Evolutionary conservation across 352 stramenopile species (phyloP), one percentile per base, ranked within the genome.

Genomic region (Phytophthora quininea): DNA sequence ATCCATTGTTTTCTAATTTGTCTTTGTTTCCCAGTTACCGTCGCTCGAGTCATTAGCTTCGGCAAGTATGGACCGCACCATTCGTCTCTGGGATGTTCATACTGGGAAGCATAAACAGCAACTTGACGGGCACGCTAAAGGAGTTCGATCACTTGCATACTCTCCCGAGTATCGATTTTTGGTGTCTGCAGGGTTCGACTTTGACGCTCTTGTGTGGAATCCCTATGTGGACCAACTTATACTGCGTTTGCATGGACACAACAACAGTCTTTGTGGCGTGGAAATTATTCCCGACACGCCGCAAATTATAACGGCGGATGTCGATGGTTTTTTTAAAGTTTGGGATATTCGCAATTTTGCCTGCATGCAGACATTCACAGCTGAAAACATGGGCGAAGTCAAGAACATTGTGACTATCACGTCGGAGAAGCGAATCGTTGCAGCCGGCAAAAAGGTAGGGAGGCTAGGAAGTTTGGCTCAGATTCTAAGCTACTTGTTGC

Each of bases 271-370:
- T 14, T 95, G 86, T 32, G 86, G 90, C 7, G 88, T 96, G 35
- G 85, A 96, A 68, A 94, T 96, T 68, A 88, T 96, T 46, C 77
- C 85, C 7, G 79, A 93, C 62, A 92, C 89, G 6, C 88, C 88
- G 3, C 88, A 97, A 64, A 92, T 97, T 60, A 83, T 97, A 52
- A 97, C 86, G 3, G 85, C 84, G 5, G 90, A 97, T 63, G 74
- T 93, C 2, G 83, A 91, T 52, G 90, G 90, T 11, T 67, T 92
- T 30, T 92, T 96, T 58, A 96, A 96, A 52, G 82, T 97, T 35
- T 97, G 90, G 89, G 88, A 97, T 62, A 92, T 97, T 48, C 84
- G 89, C 48, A 97, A 96, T 64, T 97, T 96, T 68, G 83, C 80
- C 19, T 96, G 86, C 58, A 91, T 96, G 74, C 90, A 97, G 66